Evolutionary conservation across 495 filamentous ascomycete species (phyloP).

Genomic region (Annulohypoxylon maeteangense): DNA sequence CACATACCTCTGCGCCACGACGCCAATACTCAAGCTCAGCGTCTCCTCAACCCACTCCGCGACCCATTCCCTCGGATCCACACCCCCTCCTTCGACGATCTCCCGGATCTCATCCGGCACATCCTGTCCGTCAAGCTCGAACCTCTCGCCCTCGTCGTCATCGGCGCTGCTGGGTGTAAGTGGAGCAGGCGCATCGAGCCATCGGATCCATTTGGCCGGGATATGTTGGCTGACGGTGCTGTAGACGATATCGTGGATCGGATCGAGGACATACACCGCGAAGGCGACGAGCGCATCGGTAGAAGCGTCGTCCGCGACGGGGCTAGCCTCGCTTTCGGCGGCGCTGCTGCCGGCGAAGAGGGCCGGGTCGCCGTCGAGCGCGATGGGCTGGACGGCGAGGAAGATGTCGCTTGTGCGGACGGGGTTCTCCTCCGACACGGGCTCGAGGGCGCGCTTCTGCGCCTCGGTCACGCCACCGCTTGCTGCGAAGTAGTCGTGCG

Average conservation of each 20-base stretch:
- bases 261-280: slow-evolving; percentile 92
- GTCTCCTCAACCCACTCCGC: slow-evolving; percentile 96
- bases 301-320: slow-evolving; percentile 62
- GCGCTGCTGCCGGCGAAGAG: slow-evolving; percentile 70
- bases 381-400: slow-evolving; percentile 89
- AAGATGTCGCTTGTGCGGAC: slow-evolving; percentile 94
- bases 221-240: slow-evolving; percentile 82
- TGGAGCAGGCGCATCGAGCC: slow-evolving; percentile 83
- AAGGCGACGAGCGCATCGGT: slow-evolving; percentile 74
- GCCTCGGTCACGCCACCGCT: slow-evolving; percentile 83
- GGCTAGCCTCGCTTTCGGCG: slow-evolving; percentile 62
- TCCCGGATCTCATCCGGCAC: slow-evolving; percentile 87
- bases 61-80: slow-evolving; percentile 96
- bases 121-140: slow-evolving; percentile 41
- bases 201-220: slow-evolving; percentile 88
- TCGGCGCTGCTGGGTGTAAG: slow-evolving; percentile 56
- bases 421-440: slow-evolving; percentile 83
- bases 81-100: slow-evolving; percentile 87
- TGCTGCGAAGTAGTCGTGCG: slow-evolving; percentile 80
- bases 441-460: slow-evolving; percentile 77
- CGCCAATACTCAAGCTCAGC: slow-evolving; percentile 78
- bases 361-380: slow-evolving; percentile 66
- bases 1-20: slow-evolving; percentile 96
- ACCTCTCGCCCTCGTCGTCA: slow-evolving; percentile 41
- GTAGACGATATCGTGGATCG: slow-evolving; percentile 90